Conservation (phyloP, 495 filamentous ascomycete genomes). For the Lasiosphaeria ovina region DNA sequence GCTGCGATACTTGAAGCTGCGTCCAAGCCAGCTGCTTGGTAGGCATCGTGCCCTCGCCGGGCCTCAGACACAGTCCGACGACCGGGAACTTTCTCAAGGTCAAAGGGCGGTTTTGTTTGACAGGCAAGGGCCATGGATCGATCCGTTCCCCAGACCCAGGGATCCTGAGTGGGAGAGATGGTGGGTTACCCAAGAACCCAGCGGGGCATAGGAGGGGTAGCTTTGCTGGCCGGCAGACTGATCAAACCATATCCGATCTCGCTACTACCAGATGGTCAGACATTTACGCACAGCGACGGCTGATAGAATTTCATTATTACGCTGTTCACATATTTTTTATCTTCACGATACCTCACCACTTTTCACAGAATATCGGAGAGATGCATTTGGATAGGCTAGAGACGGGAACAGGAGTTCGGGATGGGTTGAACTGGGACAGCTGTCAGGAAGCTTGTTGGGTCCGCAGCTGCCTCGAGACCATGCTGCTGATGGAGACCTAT, state of each 20-base stretch:
- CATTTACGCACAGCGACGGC: not conserved
- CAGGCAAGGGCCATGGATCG: slow-evolving; percentile 21
- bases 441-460: too few relatives aligned
- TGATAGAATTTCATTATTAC: too few relatives aligned
- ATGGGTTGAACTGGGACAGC: too few relatives aligned
- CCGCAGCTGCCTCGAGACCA: too few relatives aligned
- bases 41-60: not conserved
- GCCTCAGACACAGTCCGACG: too few relatives aligned
- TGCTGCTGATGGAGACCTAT: too few relatives aligned
- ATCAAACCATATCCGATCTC: not conserved
- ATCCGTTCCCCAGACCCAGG: slow-evolving; percentile 17
- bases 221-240: not conserved
- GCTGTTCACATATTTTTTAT: too few relatives aligned
- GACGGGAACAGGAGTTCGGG: too few relatives aligned
- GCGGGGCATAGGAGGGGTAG: slow-evolving; percentile 12
- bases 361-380: too few relatives aligned
- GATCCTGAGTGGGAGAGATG: slow-evolving; percentile 31
- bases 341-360: too few relatives aligned
- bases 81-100: too few relatives aligned
- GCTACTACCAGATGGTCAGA: not conserved
- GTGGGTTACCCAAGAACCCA: slow-evolving; percentile 25
- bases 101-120: not conserved
- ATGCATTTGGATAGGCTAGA: too few relatives aligned
- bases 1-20: slow-evolving; percentile 3
- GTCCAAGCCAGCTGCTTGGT: not conserved